Conservation (phyloP, 345 rosid species). For the Hibiscus mutabilis region DNA sequence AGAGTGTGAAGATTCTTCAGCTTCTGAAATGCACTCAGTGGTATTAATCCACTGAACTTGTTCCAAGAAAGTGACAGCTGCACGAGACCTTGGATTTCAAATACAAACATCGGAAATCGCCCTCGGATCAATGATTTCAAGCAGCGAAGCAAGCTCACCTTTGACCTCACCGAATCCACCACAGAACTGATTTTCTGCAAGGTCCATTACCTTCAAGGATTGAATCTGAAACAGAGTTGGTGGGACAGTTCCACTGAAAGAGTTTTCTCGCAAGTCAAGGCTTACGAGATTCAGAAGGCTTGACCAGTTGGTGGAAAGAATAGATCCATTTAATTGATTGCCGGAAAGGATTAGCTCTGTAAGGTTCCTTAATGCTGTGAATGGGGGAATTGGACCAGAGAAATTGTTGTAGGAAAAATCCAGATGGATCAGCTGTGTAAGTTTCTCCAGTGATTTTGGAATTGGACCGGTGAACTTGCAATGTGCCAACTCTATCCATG, state of each 20-base stretch:
- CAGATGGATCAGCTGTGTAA: slow-evolving; percentile 11
- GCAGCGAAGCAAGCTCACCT: background rate
- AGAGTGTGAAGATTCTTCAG: slow-evolving; percentile 22
- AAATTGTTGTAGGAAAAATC: slow-evolving; percentile 19
- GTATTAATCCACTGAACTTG: slow-evolving; percentile 31
- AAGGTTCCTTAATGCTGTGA: slow-evolving; percentile 17
- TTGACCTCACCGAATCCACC: slow-evolving; percentile 8
- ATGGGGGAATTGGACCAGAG: slow-evolving; percentile 28
- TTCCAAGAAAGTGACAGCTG: slow-evolving; percentile 40
- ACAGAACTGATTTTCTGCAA: slow-evolving; percentile 24
- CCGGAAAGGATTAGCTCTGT: slow-evolving; percentile 14
- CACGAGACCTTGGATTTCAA: slow-evolving; percentile 18
- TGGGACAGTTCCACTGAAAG: slow-evolving; percentile 27
- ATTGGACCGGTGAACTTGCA: slow-evolving; percentile 22
- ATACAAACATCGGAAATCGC: slow-evolving; percentile 11
- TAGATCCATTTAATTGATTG: slow-evolving; percentile 29
- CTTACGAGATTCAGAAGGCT: slow-evolving; percentile 20
- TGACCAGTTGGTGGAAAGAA: slow-evolving; percentile 22
- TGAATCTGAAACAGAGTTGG: slow-evolving; percentile 17
- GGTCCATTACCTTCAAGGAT: slow-evolving; percentile 5
- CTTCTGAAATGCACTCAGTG: slow-evolving; percentile 10
- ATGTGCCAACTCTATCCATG: background rate
- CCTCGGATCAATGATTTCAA: slow-evolving; percentile 34
- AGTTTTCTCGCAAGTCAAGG: slow-evolving; percentile 24
- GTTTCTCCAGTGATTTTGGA: slow-evolving; percentile 17